phyloP scores from a whole-genome alignment of 192 early-diverging fungal genomes.

The Gamsiella multidivaricata region DNA sequence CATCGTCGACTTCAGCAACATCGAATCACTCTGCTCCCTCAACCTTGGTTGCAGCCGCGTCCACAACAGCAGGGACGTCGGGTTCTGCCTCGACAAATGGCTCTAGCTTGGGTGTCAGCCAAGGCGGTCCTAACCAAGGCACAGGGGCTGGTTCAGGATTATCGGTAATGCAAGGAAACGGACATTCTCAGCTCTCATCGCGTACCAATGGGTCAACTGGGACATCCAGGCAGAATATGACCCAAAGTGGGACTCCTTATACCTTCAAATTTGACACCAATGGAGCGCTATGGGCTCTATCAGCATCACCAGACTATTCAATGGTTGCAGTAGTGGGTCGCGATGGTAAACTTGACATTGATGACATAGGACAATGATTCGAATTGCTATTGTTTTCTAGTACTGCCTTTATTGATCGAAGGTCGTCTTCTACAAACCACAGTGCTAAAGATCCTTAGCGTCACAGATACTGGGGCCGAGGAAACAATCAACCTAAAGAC shows the following conservation, averaged over 20 bases:
- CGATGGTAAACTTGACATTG: constrained; percentile 62
- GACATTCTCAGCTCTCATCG: neutral
- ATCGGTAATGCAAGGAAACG: neutral
- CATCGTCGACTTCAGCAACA: neutral
- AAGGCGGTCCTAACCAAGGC: neutral
- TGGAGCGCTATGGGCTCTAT: constrained; percentile 65
- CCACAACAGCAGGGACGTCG: neutral
- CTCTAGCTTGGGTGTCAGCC: constrained; percentile 1
- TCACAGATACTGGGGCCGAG: constrained; percentile 62
- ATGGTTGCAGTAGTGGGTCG: constrained; percentile 74
- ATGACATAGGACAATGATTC: no score
- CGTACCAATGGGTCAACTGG: neutral
- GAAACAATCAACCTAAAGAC: constrained; percentile 76
- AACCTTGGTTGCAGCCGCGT: neutral
- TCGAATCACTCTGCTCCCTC: neutral
- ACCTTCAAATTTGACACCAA: constrained; percentile 45
- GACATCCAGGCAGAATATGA: neutral
- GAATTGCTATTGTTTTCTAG: neutral
- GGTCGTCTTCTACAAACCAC: neutral
- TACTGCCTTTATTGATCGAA: neutral
- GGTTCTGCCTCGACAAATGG: constrained; percentile 4
- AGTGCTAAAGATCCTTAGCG: constrained; percentile 77
- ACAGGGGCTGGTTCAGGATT: constrained; percentile 3
- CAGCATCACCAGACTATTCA: constrained; percentile 69
- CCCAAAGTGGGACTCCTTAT: neutral